Conservation (phyloP, 2,329 filamentous ascomycete species). For the Cercospora sojina region DNA sequence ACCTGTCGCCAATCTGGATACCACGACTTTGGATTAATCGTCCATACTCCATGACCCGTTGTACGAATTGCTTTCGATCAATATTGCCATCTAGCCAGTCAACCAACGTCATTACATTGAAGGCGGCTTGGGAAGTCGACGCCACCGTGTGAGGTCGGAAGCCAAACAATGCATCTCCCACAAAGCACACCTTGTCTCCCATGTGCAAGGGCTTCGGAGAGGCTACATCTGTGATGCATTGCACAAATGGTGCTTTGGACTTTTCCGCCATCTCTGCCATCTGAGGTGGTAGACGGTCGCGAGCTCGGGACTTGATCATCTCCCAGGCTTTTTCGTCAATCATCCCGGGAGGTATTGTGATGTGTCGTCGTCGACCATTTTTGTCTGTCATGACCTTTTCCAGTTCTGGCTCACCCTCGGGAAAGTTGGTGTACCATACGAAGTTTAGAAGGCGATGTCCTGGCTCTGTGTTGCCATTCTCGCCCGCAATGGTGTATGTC, state of each 20-base stretch:
- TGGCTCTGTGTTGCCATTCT: constrained; percentile 41
- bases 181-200: constrained; percentile 45
- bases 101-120: constrained; percentile 44
- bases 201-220: constrained; percentile 42
- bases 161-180: constrained; percentile 49
- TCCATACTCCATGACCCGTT: constrained; percentile 41
- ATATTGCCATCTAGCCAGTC: constrained; percentile 44
- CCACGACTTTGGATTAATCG: constrained; percentile 42
- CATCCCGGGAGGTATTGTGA: constrained; percentile 47
- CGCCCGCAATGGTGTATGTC: constrained; percentile 47
- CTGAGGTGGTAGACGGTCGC: constrained; percentile 39
- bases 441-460: constrained; percentile 49
- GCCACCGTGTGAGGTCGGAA: constrained; percentile 49
- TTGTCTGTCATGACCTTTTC: constrained; percentile 47
- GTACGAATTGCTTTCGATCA: constrained; percentile 40
- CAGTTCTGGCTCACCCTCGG: constrained; percentile 41
- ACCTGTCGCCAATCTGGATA: constrained; percentile 42
- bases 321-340: constrained; percentile 43
- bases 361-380: constrained; percentile 41
- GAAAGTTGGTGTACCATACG: constrained; percentile 49
- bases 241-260: constrained; percentile 46
- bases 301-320: constrained; percentile 39
- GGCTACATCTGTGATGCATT: constrained; percentile 47
- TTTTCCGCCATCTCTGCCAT: constrained; percentile 45
- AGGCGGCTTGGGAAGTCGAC: constrained; percentile 49